These are phyloP conservation scores for Fusarium sp. DNA, from an alignment of 2,329 filamentous ascomycete species.

Conservation along the genomic window DNA sequence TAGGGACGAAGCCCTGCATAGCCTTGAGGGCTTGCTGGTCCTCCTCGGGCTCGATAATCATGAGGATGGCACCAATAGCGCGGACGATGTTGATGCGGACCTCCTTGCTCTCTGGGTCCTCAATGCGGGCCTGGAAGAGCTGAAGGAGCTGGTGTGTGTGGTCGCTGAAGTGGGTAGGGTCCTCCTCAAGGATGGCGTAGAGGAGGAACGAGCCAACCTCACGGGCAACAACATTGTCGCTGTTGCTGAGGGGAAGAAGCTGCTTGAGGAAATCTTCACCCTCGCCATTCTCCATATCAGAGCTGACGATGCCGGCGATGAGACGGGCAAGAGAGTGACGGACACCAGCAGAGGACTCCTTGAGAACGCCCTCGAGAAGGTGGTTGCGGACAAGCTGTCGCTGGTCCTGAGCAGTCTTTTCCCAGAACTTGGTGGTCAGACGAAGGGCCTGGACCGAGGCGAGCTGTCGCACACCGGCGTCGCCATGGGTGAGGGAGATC, in stretches of 20 bases:
- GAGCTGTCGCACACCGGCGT: conserved; percentile 80
- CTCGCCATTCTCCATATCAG: conserved; percentile 78
- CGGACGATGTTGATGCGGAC: conserved; percentile 95
- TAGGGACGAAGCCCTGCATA: conserved; percentile 82
- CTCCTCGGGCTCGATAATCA: conserved; percentile 89
- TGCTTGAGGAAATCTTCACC: conserved; percentile 84
- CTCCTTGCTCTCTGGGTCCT: conserved; percentile 88
- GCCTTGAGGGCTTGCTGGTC: conserved; percentile 75
- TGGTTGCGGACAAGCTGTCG: conserved; percentile 83
- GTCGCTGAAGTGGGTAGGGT: conserved; percentile 84
- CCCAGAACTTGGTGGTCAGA: conserved; percentile 87
- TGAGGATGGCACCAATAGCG: conserved; percentile 85
- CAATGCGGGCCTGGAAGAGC: conserved; percentile 86
- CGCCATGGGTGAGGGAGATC: conserved; percentile 81
- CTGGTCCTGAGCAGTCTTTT: conserved; percentile 74
- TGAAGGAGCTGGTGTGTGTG: conserved; percentile 82
- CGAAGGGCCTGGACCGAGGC: conserved; percentile 90
- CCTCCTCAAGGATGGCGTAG: conserved; percentile 88
- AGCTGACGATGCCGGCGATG: conserved; percentile 83
- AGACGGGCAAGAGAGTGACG: conserved; percentile 89
- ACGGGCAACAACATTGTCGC: conserved; percentile 77
- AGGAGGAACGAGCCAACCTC: conserved; percentile 94
- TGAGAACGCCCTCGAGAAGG: conserved; percentile 83
- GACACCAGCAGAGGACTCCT: conserved; percentile 78
- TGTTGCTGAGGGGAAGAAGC: conserved; percentile 81